phyloP scores from a whole-genome alignment of 1,284 basidiomycete species.

The Apiotrichum veenhuisii region DNA sequence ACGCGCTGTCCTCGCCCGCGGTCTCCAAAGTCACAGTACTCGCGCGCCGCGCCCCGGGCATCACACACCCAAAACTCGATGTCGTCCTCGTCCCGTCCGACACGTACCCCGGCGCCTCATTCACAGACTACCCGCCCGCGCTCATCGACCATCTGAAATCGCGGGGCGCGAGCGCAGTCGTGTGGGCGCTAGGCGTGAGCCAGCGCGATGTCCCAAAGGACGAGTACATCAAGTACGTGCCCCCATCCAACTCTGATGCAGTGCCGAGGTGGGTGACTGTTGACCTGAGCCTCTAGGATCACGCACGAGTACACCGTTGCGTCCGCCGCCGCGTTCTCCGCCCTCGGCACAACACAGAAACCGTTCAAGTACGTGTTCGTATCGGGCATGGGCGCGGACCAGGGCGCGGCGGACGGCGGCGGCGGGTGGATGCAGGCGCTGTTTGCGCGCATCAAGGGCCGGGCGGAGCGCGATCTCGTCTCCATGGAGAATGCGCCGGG shows the following conservation, averaged over 20 bases:
- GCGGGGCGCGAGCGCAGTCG: constrained; percentile 9
- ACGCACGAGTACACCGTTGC: constrained; percentile 30
- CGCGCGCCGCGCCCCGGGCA: constrained; percentile 24
- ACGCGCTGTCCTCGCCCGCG: constrained; percentile 25
- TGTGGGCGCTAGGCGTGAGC: constrained; percentile 34
- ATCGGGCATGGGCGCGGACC: constrained; percentile 27
- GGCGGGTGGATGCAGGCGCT: constrained; percentile 3
- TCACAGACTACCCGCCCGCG: constrained; percentile 19
- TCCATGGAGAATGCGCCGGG: constrained; percentile 3
- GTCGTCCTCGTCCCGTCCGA: constrained; percentile 25
- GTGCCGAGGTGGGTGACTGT: not conserved
- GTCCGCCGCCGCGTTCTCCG: constrained; percentile 19
- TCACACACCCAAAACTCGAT: constrained; percentile 18
- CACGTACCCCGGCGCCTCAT: constrained; percentile 26
- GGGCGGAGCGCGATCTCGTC: constrained; percentile 24
- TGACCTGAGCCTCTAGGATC: constrained; percentile 18
- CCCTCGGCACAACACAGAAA: constrained; percentile 17
- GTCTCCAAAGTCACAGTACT: constrained; percentile 27
- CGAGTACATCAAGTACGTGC: constrained; percentile 32
- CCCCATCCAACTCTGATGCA: not conserved
- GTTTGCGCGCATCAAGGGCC: constrained; percentile 27
- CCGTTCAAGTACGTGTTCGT: constrained; percentile 36
- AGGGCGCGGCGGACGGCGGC: constrained; percentile 19
- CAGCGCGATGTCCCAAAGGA: constrained; percentile 30
- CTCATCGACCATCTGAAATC: constrained; percentile 22